Evolutionary conservation across 495 filamentous ascomycete species (phyloP).

Genomic region (Penicillium mononematosum): DNA sequence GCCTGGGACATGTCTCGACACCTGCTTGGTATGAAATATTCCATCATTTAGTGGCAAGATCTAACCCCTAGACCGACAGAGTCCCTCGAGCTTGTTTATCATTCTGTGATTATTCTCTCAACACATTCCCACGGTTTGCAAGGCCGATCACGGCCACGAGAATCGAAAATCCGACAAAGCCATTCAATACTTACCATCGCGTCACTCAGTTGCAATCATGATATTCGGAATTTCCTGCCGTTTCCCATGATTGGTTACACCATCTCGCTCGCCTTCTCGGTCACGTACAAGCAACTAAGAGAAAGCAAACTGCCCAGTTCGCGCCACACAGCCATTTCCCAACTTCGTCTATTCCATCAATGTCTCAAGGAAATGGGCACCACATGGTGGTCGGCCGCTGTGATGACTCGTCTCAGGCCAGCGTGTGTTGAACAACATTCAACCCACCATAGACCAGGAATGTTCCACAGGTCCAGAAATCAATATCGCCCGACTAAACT

Average conservation of each 20-base stretch:
- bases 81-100: conserved; percentile 22
- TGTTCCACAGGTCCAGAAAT: conserved; percentile 3
- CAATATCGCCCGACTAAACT: conserved; percentile 12
- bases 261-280: conserved; percentile 25
- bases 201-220: conserved; percentile 16
- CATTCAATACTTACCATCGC: conserved; percentile 20
- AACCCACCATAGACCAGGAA: conserved; percentile 7
- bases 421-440: conserved; percentile 19
- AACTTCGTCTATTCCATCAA: conserved; percentile 21
- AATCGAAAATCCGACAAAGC: conserved; percentile 20
- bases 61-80: conserved; percentile 15
- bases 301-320: conserved; percentile 17
- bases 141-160: conserved; percentile 16
- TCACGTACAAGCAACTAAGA: conserved; percentile 27
- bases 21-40: conserved; percentile 12
- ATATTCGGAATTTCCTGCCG: conserved; percentile 14
- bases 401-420: conserved; percentile 29
- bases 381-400: conserved; percentile 28
- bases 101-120: conserved; percentile 22
- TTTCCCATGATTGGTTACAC: conserved; percentile 25
- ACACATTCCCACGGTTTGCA: conserved; percentile 24
- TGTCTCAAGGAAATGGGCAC: conserved; percentile 16
- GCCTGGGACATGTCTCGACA: conserved; percentile 14
- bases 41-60: not conserved
- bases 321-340: conserved; percentile 12